Evolutionary conservation across 352 stramenopile genomes (phyloP), one percentile per base, ranked within the genome.

Genomic region (Phytophthora macrochlamydospora): DNA sequence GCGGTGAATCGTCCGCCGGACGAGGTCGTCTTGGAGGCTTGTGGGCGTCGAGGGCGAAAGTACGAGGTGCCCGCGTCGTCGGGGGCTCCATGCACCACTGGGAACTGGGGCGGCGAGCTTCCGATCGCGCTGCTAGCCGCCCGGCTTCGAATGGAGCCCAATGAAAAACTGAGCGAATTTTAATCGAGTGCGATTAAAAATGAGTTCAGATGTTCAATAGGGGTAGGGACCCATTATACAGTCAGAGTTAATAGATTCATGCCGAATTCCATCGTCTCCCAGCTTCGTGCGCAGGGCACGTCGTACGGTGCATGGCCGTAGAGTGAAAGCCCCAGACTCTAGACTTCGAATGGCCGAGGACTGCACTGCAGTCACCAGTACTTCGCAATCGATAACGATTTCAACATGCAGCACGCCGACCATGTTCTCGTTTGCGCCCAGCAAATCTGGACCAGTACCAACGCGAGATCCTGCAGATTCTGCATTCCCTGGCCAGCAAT

Each of bases 171-270:
- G 18, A 24, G 42, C 12, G 12, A 28, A 62, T 61, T 58, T 71
- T 71, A 71, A 71, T 71, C 59, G 24, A 38, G 18, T 45, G 44
- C 1, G 63, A 71, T 71, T 71, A 71, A 71, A 69, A 66, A 11
- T 45, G 43, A n/a, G 42, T 28, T 28, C 42, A 48, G 12, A 28
- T 24, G 42, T 29, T 8, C 8, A 33, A 42, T 40, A 32, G 38
- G 28, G 12, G 2, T 18, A 18, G 1, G 2, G 48, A 54, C 53
- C 50, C 53, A 44, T 40, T 40, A 11, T 11, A 6, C 6, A 40
- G 35, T 0, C 6, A 11, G 35, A 11, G 1, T 11, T 40, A 1
- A 6, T 11, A 1, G 9, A 40, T 40, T 11, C 35, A 9, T 11
- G 35, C 35, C 35, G 18, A 24, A 24, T 24, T 24, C 18, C 18